Base-by-base conservation (phyloP, 1,284 basidiomycete genomes). In the Trichosporon faecale region DNA sequence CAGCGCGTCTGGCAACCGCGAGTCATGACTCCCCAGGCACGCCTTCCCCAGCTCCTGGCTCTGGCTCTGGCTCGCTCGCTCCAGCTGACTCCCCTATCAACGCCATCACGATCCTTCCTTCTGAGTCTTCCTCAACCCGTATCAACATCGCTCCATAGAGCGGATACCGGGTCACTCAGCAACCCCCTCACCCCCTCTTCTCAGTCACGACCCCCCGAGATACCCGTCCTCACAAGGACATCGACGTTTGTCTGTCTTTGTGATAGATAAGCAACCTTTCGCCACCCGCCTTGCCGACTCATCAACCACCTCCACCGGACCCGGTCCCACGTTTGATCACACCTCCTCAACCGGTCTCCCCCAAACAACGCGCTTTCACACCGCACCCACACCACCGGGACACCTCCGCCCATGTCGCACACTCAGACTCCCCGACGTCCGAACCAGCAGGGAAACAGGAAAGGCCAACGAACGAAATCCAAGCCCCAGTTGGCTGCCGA, bases 401-500 rank as follows among this genome's bases (percentile, higher is more conserved):
- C 27, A 27, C 29, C 16, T 16, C 29, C 55, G 5, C 55, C 55
- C 16, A 60, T 60, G 55, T 60, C 55, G 55, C 55, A 60, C 27
- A 60, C 55, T 7, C 69, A 70, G 29, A 25, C 55, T 37, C 71
- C 66, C 33, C 66, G 70, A 27, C 14, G 35, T 29, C 67, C 68
- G 27, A 63, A 66, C 46, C 23, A 61, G 21, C 66, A 52, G 14
- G 61, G 55, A 11, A 64, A 61, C 55, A 67, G 29, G 40, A 23
- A 27, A 3, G 55, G 69, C 44, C 44, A 55, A 12, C 31, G 37
- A 25, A 69, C 67, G 61, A 64, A 65, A 21, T 64, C 71, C 60
- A 79, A 79, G 67, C 79, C 78, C 23, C 64, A 66, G 16, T 73
- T 79, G n/a, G 75, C 74, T 16, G 71, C 77, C 72, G 70, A 68